A percentile compares a stretch with the other conserved stretches of the same genome.
Evolutionary conservation across 768 basidiomycete species (phyloP).

Genomic region (Boletus rubroflammeus): DNA sequence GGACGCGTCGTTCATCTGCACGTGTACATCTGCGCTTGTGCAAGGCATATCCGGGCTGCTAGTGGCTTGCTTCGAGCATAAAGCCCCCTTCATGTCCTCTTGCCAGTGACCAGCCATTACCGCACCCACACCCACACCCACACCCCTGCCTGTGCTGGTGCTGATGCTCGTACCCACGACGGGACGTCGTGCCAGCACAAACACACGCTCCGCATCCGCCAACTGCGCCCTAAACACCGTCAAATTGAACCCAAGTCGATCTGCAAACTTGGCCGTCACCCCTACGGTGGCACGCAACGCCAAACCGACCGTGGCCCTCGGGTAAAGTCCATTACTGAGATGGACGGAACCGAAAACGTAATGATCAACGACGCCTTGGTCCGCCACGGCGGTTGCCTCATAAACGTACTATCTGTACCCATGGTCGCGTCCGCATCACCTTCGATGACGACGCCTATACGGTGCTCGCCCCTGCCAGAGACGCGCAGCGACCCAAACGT

Average conservation of each 20-base stretch:
- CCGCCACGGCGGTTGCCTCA: slow-evolving; percentile 11
- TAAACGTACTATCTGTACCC: not conserved
- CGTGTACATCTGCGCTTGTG: not conserved
- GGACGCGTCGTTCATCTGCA: slow-evolving; percentile 14
- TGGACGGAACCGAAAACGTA: slow-evolving; percentile 16
- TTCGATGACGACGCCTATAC: slow-evolving; percentile 8
- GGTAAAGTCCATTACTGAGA: slow-evolving; percentile 11
- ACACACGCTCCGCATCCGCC: slow-evolving; percentile 12
- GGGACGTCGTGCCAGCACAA: slow-evolving; percentile 18
- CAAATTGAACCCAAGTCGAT: slow-evolving; percentile 11
- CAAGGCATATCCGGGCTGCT: not conserved
- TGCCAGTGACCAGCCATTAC: slow-evolving; percentile 2
- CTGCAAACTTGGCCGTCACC: slow-evolving; percentile 6
- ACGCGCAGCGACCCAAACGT: slow-evolving; percentile 20
- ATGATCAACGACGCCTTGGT: slow-evolving; percentile 18
- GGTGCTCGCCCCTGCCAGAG: slow-evolving; percentile 18
- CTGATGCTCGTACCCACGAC: not conserved
- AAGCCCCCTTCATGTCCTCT: not conserved
- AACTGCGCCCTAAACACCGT: slow-evolving; percentile 17
- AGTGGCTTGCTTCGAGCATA: not conserved
- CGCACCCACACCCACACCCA: not conserved
- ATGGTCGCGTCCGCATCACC: not conserved
- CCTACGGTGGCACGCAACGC: slow-evolving; percentile 9
- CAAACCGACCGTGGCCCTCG: slow-evolving; percentile 13
- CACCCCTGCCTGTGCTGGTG: not conserved